phyloP scores from a whole-genome alignment of 2,329 filamentous ascomycete species.

The Monosporascus cannonballus region DNA sequence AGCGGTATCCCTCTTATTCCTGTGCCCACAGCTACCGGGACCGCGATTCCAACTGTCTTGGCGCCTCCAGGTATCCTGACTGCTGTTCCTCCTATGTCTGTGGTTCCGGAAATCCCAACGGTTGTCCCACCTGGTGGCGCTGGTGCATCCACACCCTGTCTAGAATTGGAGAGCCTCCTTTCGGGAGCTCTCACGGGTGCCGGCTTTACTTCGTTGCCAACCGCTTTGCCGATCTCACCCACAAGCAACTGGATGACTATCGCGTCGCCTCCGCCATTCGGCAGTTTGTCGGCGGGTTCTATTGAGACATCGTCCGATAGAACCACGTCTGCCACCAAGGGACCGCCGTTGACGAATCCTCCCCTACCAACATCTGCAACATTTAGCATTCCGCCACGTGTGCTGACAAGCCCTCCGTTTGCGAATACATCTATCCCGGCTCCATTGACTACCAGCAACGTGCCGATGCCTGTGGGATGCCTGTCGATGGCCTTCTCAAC shows the following conservation, averaged over 20 bases:
- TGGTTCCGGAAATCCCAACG: neutral
- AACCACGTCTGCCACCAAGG: neutral
- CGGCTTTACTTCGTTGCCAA: neutral
- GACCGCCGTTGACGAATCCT: neutral
- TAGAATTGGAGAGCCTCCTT: neutral
- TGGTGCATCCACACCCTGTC: neutral
- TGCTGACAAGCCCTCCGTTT: neutral
- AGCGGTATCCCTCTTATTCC: too few relatives aligned
- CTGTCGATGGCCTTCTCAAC: conserved; percentile 22
- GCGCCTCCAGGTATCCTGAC: too few relatives aligned
- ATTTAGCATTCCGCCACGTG: neutral
- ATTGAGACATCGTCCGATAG: too few relatives aligned
- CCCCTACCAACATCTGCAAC: neutral
- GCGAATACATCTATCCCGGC: neutral
- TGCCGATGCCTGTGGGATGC: conserved; percentile 8
- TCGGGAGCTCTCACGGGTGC: neutral
- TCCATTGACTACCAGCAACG: neutral
- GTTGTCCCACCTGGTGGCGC: conserved; percentile 2
- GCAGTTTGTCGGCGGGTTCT: too few relatives aligned
- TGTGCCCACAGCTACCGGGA: too few relatives aligned
- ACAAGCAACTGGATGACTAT: too few relatives aligned
- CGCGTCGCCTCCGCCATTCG: too few relatives aligned
- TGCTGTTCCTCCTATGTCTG: too few relatives aligned
- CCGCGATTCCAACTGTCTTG: too few relatives aligned
- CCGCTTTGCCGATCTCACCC: neutral